Percentiles rank a stretch among this genome's conserved stretches.
Conservation (phyloP, 164 flowering plant species). For the Malania oleifera region DNA sequence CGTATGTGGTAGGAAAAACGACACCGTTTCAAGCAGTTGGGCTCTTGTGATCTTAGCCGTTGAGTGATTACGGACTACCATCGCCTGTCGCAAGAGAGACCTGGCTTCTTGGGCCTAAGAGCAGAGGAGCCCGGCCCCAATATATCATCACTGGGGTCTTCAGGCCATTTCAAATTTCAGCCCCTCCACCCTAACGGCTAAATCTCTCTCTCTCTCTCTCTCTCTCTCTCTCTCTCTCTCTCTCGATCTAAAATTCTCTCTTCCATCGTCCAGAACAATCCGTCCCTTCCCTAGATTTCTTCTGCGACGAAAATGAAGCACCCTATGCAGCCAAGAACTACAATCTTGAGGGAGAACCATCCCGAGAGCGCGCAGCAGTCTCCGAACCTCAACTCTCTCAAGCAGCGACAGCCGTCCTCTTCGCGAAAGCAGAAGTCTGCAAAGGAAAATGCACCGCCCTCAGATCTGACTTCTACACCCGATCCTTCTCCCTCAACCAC, state of each 20-base stretch:
- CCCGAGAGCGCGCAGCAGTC: conserved; percentile 19
- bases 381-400: conserved; percentile 30
- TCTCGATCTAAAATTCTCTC: background rate
- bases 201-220: conserved; percentile 1
- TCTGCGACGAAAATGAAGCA: conserved; percentile 45
- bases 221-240: background rate
- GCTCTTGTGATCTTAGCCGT: too few species aligned
- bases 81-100: too few species aligned
- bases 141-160: too few species aligned
- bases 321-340: conserved; percentile 44
- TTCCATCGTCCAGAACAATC: background rate
- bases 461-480: conserved; percentile 32
- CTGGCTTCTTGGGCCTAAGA: too few species aligned
- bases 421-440: conserved; percentile 34
- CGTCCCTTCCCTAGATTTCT: background rate
- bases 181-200: background rate
- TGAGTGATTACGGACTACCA: too few species aligned
- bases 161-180: background rate
- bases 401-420: conserved; percentile 24
- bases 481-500: conserved; percentile 21
- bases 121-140: too few species aligned
- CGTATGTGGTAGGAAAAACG: too few species aligned
- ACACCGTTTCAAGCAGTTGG: too few species aligned
- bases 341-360: conserved; percentile 41
- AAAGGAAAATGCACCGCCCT: conserved; percentile 59